Evolutionary conservation across 306 rosid species (phyloP).

Genomic region (Sicyos edulis): DNA sequence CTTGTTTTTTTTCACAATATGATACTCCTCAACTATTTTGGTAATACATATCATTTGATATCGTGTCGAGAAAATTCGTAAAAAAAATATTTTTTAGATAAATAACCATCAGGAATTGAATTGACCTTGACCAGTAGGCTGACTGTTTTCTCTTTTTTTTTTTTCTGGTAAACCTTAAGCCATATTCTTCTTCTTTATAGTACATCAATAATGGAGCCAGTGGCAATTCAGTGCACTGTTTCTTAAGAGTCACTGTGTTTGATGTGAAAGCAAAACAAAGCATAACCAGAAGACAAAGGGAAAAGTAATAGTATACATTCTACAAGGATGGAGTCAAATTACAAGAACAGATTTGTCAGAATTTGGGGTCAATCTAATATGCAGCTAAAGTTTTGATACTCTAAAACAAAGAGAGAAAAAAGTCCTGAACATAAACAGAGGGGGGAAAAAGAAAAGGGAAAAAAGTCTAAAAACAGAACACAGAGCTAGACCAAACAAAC

Average conservation of each 20-base stretch:
- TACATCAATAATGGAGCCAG: slow-evolving; percentile 9
- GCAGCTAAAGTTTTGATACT: slow-evolving; percentile 7
- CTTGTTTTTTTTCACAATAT: too few species aligned
- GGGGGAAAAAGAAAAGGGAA: too few species aligned
- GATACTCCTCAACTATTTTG: too few species aligned
- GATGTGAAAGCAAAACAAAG: background rate
- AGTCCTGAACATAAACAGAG: too few species aligned
- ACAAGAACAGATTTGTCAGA: slow-evolving; percentile 17
- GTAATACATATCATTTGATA: too few species aligned
- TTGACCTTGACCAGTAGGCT: too few species aligned
- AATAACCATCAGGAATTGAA: too few species aligned
- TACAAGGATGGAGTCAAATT: slow-evolving; percentile 7
- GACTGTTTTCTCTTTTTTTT: too few species aligned
- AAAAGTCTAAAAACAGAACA: background rate
- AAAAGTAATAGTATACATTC: slow-evolving; percentile 17
- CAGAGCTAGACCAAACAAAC: slow-evolving; percentile 12
- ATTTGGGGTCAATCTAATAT: slow-evolving; percentile 10
- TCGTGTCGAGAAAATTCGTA: too few species aligned
- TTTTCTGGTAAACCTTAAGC: background rate
- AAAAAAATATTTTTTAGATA: too few species aligned
- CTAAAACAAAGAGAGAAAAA: background rate
- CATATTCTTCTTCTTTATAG: background rate
- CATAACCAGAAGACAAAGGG: background rate
- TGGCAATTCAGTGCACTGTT: background rate
- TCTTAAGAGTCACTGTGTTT: background rate